Conservation (phyloP, 495 filamentous ascomycete genomes). For the Penicillium robsamsonii region DNA sequence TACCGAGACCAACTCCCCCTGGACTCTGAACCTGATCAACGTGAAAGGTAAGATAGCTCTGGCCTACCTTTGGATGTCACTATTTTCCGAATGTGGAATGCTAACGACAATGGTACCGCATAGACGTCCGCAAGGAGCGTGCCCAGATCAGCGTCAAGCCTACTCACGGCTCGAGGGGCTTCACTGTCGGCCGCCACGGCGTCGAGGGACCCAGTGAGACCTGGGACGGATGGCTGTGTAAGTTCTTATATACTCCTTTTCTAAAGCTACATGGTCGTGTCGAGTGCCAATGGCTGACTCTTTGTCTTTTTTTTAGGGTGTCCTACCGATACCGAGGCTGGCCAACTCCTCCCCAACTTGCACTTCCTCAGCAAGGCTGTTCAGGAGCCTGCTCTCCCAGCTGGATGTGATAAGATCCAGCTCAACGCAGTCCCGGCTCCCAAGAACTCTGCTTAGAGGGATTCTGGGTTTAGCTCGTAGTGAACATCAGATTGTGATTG, state of each 20-base stretch:
- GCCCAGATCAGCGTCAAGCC: slow-evolving; percentile 10
- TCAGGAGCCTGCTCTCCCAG: slow-evolving; percentile 2
- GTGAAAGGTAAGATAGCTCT: slow-evolving; percentile 6
- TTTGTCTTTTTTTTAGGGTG: slow-evolving; percentile 3
- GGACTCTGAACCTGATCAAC: slow-evolving; percentile 19
- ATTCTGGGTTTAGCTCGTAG: background rate
- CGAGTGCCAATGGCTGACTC: slow-evolving; percentile 7
- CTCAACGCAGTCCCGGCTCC: slow-evolving; percentile 7
- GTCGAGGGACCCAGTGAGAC: slow-evolving; percentile 1
- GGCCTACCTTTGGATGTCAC: too few species aligned
- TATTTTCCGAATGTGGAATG: background rate
- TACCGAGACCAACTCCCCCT: slow-evolving; percentile 13
- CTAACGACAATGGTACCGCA: background rate
- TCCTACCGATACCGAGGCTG: slow-evolving; percentile 3
- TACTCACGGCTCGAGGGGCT: slow-evolving; percentile 8
- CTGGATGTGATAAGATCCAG: slow-evolving; percentile 11
- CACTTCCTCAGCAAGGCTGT: slow-evolving; percentile 7
- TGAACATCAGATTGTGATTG: background rate
- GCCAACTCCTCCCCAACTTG: slow-evolving; percentile 9
- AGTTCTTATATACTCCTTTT: background rate
- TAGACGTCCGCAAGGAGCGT: slow-evolving; percentile 8
- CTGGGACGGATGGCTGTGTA: slow-evolving; percentile 12
- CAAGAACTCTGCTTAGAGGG: slow-evolving; percentile 1
- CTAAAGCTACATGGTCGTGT: background rate
- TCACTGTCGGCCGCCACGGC: background rate